Evolutionary conservation across 139 green algal genomes (phyloP).

Genomic region (Chlorella sp.): DNA sequence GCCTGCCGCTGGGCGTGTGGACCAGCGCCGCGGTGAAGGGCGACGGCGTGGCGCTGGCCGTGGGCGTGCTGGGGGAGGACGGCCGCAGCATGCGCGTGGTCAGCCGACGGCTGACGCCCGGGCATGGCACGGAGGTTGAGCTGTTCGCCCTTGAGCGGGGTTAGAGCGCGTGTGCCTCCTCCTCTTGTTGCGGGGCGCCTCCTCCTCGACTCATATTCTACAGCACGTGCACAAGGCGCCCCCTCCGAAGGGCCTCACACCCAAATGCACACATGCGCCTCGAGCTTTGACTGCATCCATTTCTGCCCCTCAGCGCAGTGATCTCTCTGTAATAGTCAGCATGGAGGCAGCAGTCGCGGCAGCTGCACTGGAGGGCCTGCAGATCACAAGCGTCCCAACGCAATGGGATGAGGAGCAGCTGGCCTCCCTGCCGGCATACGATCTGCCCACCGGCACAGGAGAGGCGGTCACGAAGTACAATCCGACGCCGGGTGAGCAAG

Average conservation of each 20-base stretch:
- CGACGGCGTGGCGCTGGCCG: background rate
- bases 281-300: too few relatives aligned
- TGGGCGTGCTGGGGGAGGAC: slow-evolving; percentile 21
- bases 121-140: background rate
- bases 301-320: too few relatives aligned
- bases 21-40: background rate
- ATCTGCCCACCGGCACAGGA: background rate
- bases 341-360: too few relatives aligned
- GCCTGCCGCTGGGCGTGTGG: slow-evolving; percentile 15
- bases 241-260: too few relatives aligned
- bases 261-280: too few relatives aligned
- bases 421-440: slow-evolving; percentile 18
- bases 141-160: slow-evolving; percentile 5
- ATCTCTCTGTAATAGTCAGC: too few relatives aligned
- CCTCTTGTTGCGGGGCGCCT: too few relatives aligned
- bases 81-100: slow-evolving; percentile 18
- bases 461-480: slow-evolving; percentile 67
- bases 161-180: too few relatives aligned
- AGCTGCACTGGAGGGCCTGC: background rate
- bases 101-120: background rate
- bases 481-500: slow-evolving; percentile 64
- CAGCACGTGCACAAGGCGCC: too few relatives aligned
- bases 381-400: background rate
- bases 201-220: too few relatives aligned
- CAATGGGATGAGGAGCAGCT: slow-evolving; percentile 30